Evolutionary conservation across 441 rosid genomes (phyloP).

Genomic region (Breynia disticha): DNA sequence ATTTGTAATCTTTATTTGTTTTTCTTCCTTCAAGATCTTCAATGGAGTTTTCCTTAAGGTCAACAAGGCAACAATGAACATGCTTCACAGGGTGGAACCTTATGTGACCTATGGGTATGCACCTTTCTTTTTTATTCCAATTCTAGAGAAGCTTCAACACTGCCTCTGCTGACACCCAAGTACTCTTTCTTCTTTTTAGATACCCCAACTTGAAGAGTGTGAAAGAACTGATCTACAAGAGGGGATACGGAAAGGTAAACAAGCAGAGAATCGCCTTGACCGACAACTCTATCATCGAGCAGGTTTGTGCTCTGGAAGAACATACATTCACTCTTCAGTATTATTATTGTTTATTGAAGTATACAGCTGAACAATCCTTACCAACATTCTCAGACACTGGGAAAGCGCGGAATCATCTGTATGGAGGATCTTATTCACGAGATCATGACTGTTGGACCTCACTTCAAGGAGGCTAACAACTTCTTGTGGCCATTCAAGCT

Average conservation of each 20-base stretch:
- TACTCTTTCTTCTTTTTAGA: constrained; percentile 13
- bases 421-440: constrained; percentile 65
- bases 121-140: neutral
- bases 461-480: constrained; percentile 75
- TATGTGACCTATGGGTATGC: constrained; percentile 72
- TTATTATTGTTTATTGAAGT: too few relatives aligned
- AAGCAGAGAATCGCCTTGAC: constrained; percentile 61
- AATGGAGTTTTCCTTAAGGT: constrained; percentile 84
- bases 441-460: constrained; percentile 70
- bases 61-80: constrained; percentile 66
- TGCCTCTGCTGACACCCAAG: too few relatives aligned
- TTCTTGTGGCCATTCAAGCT: constrained; percentile 77
- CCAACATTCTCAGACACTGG: constrained; percentile 33
- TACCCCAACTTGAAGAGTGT: constrained; percentile 74
- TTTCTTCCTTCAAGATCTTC: constrained; percentile 31
- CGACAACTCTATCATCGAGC: constrained; percentile 56
- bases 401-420: constrained; percentile 52
- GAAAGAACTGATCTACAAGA: constrained; percentile 59
- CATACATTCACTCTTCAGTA: too few relatives aligned
- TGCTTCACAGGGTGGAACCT: constrained; percentile 77
- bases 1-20: neutral
- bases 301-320: constrained; percentile 18
- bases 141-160: too few relatives aligned
- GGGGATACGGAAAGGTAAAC: constrained; percentile 65
- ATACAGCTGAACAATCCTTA: too few relatives aligned